Conservation (phyloP, 2,329 filamentous ascomycete genomes). For the Hypoxylon sp. region DNA sequence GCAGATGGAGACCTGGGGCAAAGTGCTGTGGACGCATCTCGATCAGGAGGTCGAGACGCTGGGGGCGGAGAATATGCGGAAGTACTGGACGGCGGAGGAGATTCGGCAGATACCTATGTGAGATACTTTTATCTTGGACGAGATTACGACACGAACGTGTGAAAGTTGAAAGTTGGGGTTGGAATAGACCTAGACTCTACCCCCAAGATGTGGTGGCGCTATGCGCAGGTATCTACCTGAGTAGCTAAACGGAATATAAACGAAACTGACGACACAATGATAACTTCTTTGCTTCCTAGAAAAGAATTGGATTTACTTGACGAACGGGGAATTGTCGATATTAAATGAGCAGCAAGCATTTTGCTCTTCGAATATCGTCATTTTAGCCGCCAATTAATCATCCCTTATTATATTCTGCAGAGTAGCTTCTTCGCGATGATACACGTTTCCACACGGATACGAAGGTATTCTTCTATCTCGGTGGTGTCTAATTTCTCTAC, state of each 20-base stretch:
- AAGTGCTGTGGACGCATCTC: slow-evolving; percentile 83
- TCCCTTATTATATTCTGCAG: background rate
- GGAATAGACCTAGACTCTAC: background rate
- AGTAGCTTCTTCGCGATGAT: background rate
- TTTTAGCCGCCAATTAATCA: slow-evolving; percentile 14
- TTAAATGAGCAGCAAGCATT: background rate
- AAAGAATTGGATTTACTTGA: background rate
- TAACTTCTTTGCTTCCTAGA: background rate
- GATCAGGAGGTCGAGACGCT: slow-evolving; percentile 85
- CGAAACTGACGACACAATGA: background rate
- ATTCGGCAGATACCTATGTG: slow-evolving; percentile 77
- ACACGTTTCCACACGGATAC: background rate
- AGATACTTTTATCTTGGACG: slow-evolving; percentile 30
- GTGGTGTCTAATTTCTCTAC: background rate
- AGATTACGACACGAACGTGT: background rate
- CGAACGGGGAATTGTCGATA: background rate
- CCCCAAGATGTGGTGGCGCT: background rate
- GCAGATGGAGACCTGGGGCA: slow-evolving; percentile 82
- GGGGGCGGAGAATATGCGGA: slow-evolving; percentile 87
- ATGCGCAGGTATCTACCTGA: background rate
- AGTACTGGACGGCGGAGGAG: slow-evolving; percentile 82
- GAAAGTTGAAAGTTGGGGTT: background rate
- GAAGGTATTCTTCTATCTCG: background rate
- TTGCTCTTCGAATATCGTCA: slow-evolving; percentile 9
- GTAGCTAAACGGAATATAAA: background rate